Evolutionary conservation across 2,329 filamentous ascomycete genomes (phyloP).

Genomic region (Trichoderma sp.): DNA sequence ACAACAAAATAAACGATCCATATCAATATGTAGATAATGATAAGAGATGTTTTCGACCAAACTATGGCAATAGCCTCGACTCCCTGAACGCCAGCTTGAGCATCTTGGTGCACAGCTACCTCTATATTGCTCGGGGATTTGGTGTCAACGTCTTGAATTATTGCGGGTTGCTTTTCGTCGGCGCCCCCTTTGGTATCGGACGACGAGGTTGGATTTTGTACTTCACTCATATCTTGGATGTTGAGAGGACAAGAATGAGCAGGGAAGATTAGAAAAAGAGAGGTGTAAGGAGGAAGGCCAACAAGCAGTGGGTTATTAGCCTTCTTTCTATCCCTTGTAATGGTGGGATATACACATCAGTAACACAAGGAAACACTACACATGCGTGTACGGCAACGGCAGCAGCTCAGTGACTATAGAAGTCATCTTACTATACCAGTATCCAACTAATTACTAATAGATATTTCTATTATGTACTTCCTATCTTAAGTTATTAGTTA

Average conservation of each 20-base stretch:
- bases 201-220: neutral
- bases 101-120: neutral
- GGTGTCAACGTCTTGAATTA: neutral
- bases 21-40: neutral
- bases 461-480: neutral
- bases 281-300: neutral
- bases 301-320: neutral
- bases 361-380: neutral
- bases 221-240: neutral
- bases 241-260: neutral
- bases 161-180: neutral
- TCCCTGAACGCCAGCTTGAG: conserved; percentile 37
- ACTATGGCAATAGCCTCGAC: conserved; percentile 41
- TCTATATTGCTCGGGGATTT: neutral
- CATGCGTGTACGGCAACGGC: neutral
- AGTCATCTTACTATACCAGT: neutral
- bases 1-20: conserved; percentile 7
- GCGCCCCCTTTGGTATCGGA: neutral
- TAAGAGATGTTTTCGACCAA: conserved; percentile 32
- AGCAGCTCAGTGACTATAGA: neutral
- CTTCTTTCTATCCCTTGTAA: neutral
- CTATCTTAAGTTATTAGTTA: neutral
- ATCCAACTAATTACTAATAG: neutral
- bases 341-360: neutral
- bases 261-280: neutral